These are phyloP conservation scores for Sarocladiaceae sp. DNA, from an alignment of 2,329 filamentous ascomycete genomes.

Conservation along the genomic window DNA sequence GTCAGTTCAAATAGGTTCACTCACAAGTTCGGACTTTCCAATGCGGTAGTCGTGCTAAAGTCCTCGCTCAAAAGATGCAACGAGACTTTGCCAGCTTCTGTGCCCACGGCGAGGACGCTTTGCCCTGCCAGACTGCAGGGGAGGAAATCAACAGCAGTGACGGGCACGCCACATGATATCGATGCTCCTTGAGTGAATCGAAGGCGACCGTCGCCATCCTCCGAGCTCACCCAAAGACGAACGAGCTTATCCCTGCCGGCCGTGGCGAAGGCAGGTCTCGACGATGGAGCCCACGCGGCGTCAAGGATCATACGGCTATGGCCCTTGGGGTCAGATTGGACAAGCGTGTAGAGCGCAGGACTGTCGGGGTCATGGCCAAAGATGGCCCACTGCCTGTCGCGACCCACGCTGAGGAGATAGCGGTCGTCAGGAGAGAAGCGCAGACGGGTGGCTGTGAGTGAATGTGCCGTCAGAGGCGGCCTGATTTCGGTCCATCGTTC, in stretches of 20 bases:
- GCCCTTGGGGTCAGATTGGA: conserved; percentile 69
- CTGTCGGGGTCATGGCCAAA: conserved; percentile 50
- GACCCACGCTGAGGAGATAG: conserved; percentile 78
- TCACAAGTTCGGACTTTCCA: not conserved
- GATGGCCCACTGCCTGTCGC: conserved; percentile 86
- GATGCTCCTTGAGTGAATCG: conserved; percentile 47
- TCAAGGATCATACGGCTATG: conserved; percentile 91
- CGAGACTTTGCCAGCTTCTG: conserved; percentile 45
- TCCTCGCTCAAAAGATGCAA: conserved; percentile 34
- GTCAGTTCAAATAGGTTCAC: conserved; percentile 2
- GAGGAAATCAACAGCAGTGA: conserved; percentile 67
- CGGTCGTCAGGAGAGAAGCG: conserved; percentile 70
- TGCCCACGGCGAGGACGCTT: conserved; percentile 48
- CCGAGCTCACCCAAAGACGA: conserved; percentile 56
- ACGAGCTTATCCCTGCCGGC: conserved; percentile 85
- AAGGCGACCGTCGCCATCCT: conserved; percentile 22
- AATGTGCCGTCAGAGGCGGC: conserved; percentile 77
- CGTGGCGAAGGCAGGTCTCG: conserved; percentile 63
- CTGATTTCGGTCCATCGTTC: conserved; percentile 79
- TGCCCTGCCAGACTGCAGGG: conserved; percentile 23
- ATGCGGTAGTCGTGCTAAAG: conserved; percentile 6
- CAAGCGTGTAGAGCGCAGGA: conserved; percentile 45
- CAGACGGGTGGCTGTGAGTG: conserved; percentile 76
- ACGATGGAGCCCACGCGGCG: conserved; percentile 68
- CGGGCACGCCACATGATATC: conserved; percentile 50